phyloP scores from a whole-genome alignment of 2,329 filamentous ascomycete species.

The Metarhizium guizhouense region DNA sequence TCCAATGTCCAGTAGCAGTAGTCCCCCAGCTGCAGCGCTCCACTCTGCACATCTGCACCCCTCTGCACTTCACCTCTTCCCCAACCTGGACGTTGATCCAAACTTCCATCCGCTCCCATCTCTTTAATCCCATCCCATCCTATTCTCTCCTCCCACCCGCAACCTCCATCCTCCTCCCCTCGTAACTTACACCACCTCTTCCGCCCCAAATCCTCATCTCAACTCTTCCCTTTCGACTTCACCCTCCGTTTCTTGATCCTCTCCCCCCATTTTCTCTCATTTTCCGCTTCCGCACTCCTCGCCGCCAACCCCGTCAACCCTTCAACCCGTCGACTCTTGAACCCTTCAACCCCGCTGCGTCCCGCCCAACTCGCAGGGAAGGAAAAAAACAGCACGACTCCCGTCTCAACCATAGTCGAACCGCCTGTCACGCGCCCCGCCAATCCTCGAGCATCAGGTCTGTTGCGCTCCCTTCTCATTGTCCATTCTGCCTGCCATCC shows the following conservation, averaged over 20 bases:
- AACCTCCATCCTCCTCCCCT: slow-evolving; percentile 6
- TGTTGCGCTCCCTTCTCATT: not conserved
- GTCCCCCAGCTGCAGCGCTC: not conserved
- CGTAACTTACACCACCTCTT: slow-evolving; percentile 7
- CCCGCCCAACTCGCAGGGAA: slow-evolving; percentile 1
- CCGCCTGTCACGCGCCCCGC: not conserved
- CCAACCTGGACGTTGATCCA: not conserved
- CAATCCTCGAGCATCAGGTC: not conserved
- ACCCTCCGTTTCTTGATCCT: not conserved
- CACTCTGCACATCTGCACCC: not conserved
- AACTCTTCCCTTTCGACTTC: not conserved
- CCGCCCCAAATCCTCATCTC: slow-evolving; percentile 6
- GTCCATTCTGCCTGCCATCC: not conserved
- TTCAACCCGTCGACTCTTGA: not conserved
- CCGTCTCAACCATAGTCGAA: not conserved
- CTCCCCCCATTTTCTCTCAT: not conserved
- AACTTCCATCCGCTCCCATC: not conserved
- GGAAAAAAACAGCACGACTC: not conserved
- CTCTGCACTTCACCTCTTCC: not conserved
- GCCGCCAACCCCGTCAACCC: not conserved
- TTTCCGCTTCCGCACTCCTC: slow-evolving; percentile 2
- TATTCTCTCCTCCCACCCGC: not conserved
- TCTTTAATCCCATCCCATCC: slow-evolving; percentile 2
- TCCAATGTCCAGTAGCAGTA: not conserved
- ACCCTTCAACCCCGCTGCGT: slow-evolving; percentile 3